Evolutionary conservation across 1,284 basidiomycete species (phyloP), one percentile per base, ranked within the genome.

Genomic region (Malassezia furfur): DNA sequence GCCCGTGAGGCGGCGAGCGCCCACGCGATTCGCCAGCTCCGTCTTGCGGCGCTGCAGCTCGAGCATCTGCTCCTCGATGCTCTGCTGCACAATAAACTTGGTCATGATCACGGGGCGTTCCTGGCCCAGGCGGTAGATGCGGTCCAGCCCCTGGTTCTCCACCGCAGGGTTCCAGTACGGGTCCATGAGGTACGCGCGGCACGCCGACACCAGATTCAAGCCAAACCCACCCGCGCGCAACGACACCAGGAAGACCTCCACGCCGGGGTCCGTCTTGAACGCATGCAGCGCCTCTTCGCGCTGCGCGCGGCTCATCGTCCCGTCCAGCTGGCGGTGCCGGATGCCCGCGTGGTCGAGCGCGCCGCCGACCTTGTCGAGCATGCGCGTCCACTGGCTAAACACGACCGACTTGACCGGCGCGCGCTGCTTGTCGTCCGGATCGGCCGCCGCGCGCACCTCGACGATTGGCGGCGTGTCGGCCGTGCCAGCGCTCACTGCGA

Each of bases 131-230:
- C 72, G 66, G 39, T 73, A 61, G 15, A 74, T 60, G 12, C 72
- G 64, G 43, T 74, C 72, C 17, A 73, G 52, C 15, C 66, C 72
- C 48, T 74, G 72, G 35, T 69, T 67, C 59, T 96, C 91, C 7
- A 94, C 91, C 11, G 90, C 90, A 17, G 91, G 91, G 70, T 96
- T 96, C 88, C 90, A 94, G 76, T 91, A 93, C 38, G 91, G 91
- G 76, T 96, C 91, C 82, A 96, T 87, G 40, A 94, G 79, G 75
- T 93, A 94, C 19, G 90, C 89, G 30, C 91, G 83, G 50, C 65
- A 72, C 2, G 67, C 71, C 4, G 59, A 54, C 38, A 70, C 67
- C 11, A 96, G 81, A 75, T 96, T 96, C 57, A 96, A 78, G 22
- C 91, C 52, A 59, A 64, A 59, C 11, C 49, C 50, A 50, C 53